phyloP scores from a whole-genome alignment of 1,284 basidiomycete genomes.

The Athelia sp. region DNA sequence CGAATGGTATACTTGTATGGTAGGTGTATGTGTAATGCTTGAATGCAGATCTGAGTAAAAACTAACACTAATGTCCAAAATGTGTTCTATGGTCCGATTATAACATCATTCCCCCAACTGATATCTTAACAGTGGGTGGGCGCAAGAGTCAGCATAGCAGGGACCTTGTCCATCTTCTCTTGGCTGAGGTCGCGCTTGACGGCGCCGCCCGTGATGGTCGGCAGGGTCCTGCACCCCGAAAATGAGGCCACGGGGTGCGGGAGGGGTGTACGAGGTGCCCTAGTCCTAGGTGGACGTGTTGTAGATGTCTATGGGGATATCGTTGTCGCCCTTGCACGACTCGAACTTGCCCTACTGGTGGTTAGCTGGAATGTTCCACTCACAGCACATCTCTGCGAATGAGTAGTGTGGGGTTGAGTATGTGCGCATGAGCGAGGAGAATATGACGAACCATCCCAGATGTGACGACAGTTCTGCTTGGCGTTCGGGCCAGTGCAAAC shows the following conservation, averaged over 20 bases:
- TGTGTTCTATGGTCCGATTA: too few relatives aligned
- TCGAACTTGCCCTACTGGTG: too few relatives aligned
- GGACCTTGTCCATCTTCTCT: neutral
- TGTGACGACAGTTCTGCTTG: slow-evolving; percentile 45
- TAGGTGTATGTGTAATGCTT: neutral
- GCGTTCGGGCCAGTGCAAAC: slow-evolving; percentile 56
- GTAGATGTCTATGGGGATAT: too few relatives aligned
- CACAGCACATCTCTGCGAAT: slow-evolving; percentile 27
- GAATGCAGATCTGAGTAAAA: too few relatives aligned
- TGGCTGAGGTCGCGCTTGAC: slow-evolving; percentile 1
- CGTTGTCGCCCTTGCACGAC: too few relatives aligned
- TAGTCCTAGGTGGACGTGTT: too few relatives aligned
- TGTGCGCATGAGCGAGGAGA: too few relatives aligned
- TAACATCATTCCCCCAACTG: too few relatives aligned
- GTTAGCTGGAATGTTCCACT: too few relatives aligned
- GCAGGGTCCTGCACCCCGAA: neutral
- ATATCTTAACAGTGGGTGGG: neutral
- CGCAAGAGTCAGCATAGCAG: neutral
- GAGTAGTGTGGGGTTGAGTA: neutral
- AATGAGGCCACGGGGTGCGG: neutral
- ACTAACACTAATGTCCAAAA: too few relatives aligned
- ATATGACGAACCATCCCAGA: slow-evolving; percentile 14
- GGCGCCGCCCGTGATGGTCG: neutral
- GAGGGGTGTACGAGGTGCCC: neutral
- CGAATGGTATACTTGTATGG: too few relatives aligned